Evolutionary conservation across 495 filamentous ascomycete genomes (phyloP), one percentile per base, ranked within the genome.

Genomic region (Penicillium daleae): DNA sequence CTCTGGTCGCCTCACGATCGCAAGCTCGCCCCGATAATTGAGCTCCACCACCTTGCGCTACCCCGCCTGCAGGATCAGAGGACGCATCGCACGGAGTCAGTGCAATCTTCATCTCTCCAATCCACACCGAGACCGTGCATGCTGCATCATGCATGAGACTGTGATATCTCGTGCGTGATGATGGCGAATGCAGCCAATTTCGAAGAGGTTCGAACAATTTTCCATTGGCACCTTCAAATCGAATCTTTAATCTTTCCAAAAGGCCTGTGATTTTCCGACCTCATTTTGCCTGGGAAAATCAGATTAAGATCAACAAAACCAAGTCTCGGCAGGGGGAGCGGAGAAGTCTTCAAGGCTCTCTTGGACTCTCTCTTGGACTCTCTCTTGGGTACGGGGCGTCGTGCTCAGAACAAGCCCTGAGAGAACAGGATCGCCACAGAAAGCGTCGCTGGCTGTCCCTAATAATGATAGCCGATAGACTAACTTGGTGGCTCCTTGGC

Each of bases 131-230:
- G 15, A 13, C 46, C 15, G 17, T 17, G 22, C 46, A 29, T n/a
- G 46, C 46, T 50, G 26, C 46, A 26, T 50, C 21, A 46, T 50
- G 46, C 46, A 50, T 29, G 46, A 27, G 12, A n/a, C 22, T 50
- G 46, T 50, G 46, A 50, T 50, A n/a, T n/a, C n/a, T 6, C 12
- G 26, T 50, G 7, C n/a, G 5, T 50, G 3, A 2, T 24, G 9
- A 27, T 6, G n/a, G 13, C 12, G 46, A 13, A 50, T 6, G 46
- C 21, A 29, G 12, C 22, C 15, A 50, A 50, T 29, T 19, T 29
- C 24, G 46, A 50, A 15, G 12, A n/a, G 15, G 6, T n/a, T 3
- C 29, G 7, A 31, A 31, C 29, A 31, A 31, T 7, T 7, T 31
- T 29, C 24, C 4, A 19, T 7, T 4, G 39, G 8, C 6, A 21